Base-by-base conservation (phyloP, 2,329 filamentous ascomycete species). In the Ustilaginoidea virens region DNA sequence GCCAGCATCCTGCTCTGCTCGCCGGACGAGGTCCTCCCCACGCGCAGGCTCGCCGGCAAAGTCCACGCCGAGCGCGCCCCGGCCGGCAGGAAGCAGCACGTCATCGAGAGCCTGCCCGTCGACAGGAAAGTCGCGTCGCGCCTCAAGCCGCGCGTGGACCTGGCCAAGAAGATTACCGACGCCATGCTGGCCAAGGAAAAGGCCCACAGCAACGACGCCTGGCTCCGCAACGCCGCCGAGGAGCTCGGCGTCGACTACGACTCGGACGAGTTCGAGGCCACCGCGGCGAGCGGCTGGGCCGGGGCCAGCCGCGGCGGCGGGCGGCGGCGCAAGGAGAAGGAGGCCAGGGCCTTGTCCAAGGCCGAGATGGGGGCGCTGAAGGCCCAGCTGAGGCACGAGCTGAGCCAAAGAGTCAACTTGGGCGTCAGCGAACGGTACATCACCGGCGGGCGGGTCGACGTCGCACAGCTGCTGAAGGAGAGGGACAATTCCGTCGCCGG, bases 191-290 rank as follows among this genome's bases (percentile, higher is more conserved):
- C 86, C 6, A 93, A 93, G 55, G 82, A 92, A 47, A 92, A 87
- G 55, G 73, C 77, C 7, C 72, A 71, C 31, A 78, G 79, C 43
- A 81, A 92, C 41, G 81, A 93, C 39, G 73, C 82, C 32, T 90
- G 86, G 74, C 61, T 96, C 42, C 72, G 73, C 24, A 71, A 70
- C 27, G 86, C 85, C 0, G 90, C 90, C 0, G 85, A 94, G 33
- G 87, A 96, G 38, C 63, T 98, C 0, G 90, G 90, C 1, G 81
- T 96, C 0, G 87, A 94, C 29, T 93, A 92, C 47, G 85, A 96
- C 47, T 80, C 74, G 35, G 85, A 92, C 20, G 83, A 92, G 25
- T 77, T 93, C 36, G 80, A 79, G 39, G 83, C 90, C 19, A 80
- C 83, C 23, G 76, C 85, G 6, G 32, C 36, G 33, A 76, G 65